phyloP scores from a whole-genome alignment of 2,329 filamentous ascomycete species.

The Teratosphaeria destructans region DNA sequence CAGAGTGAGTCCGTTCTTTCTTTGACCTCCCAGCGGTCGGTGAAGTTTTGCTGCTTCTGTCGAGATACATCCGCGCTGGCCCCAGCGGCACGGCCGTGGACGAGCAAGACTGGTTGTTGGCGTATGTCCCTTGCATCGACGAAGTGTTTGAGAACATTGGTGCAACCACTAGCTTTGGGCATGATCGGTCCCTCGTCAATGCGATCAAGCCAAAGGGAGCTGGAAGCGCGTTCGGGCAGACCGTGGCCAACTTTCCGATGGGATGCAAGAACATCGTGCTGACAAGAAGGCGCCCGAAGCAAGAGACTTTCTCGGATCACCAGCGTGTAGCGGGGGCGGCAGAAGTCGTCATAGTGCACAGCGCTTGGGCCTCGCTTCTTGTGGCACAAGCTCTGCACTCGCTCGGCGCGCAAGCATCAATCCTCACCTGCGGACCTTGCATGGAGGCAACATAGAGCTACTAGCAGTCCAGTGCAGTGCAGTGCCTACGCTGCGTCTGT shows the following conservation, averaged over 20 bases:
- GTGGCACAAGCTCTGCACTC: constrained; percentile 7
- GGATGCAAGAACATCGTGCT: background rate
- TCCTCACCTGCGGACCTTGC: constrained; percentile 6
- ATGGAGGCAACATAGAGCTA: constrained; percentile 3
- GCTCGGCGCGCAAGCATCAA: constrained; percentile 2
- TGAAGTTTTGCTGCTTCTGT: background rate
- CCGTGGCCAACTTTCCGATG: background rate
- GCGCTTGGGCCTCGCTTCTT: constrained; percentile 1
- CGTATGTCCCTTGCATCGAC: background rate
- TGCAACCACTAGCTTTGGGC: background rate
- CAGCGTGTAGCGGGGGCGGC: background rate
- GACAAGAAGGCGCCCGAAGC: background rate
- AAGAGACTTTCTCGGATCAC: background rate
- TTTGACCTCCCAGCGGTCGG: background rate
- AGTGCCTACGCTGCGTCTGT: constrained; percentile 1
- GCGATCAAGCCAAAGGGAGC: background rate
- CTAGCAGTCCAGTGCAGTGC: background rate
- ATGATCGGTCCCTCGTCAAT: background rate
- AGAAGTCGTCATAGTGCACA: constrained; percentile 1
- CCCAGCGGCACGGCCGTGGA: background rate
- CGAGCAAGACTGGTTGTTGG: background rate
- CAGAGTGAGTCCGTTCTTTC: background rate
- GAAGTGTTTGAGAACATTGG: background rate
- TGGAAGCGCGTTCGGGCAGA: background rate
- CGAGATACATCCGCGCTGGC: background rate